Evolutionary conservation across 129 eudicot genomes (phyloP).

Genomic region (carrot (Daucus carota)): DH1_v3.0 NC_030389.2:3005501-3006000

Average conservation of each 20-base stretch:
- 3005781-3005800: constrained; percentile 19
- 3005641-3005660: background rate
- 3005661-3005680: background rate
- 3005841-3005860: constrained; percentile 51
- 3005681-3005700: too few species aligned
- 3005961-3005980: constrained; percentile 66
- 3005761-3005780: background rate
- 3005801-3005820: constrained; percentile 56
- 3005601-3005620: constrained; percentile 47
- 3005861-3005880: constrained; percentile 63
- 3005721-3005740: constrained; percentile 56
- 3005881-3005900: too few species aligned
- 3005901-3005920: too few species aligned
- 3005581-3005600: constrained; percentile 46
- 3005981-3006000: background rate
- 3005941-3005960: too few species aligned
- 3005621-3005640: background rate
- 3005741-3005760: constrained; percentile 50
- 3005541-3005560: constrained; percentile 39
- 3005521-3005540: too few species aligned
- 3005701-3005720: constrained; percentile 14
- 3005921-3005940: too few species aligned
- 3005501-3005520: too few species aligned
- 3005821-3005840: constrained; percentile 56
- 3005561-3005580: constrained; percentile 58